These are phyloP conservation scores for Leersia perrieri DNA, from an alignment of 176 grass and related monocot genomes.

Conservation along the genomic window DNA sequence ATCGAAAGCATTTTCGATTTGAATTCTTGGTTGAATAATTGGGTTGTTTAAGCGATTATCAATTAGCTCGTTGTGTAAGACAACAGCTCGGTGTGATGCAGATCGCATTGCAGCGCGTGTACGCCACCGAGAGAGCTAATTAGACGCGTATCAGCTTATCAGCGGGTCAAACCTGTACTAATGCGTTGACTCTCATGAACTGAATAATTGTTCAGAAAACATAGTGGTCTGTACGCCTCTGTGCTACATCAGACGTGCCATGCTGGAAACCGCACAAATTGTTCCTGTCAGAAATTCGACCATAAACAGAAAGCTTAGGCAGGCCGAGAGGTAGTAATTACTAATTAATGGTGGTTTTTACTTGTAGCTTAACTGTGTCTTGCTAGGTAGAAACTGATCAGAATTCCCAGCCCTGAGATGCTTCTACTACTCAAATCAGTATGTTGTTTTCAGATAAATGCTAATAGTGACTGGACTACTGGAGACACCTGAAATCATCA, in stretches of 20 bases:
- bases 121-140: constrained; percentile 8
- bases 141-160: constrained; percentile 50
- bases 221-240: not conserved
- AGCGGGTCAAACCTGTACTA: constrained; percentile 10
- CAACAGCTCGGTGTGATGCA: not conserved
- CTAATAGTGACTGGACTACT: not conserved
- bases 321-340: not conserved
- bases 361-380: not conserved
- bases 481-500: not conserved
- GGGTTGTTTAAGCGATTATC: not conserved
- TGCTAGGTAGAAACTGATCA: not conserved
- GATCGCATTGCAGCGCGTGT: not conserved
- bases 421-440: not conserved
- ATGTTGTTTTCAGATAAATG: not conserved
- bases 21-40: not conserved
- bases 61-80: not conserved
- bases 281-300: not conserved
- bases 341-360: not conserved
- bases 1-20: not conserved
- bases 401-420: not conserved
- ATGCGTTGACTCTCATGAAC: constrained; percentile 2
- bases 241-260: not conserved
- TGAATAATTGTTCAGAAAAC: not conserved
- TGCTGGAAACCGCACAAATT: not conserved
- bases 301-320: not conserved